A percentile compares a stretch with the other conserved stretches of the same genome.
phyloP scores from a whole-genome alignment of 2,329 filamentous ascomycete species.

The Aspergillus jensenii region DNA sequence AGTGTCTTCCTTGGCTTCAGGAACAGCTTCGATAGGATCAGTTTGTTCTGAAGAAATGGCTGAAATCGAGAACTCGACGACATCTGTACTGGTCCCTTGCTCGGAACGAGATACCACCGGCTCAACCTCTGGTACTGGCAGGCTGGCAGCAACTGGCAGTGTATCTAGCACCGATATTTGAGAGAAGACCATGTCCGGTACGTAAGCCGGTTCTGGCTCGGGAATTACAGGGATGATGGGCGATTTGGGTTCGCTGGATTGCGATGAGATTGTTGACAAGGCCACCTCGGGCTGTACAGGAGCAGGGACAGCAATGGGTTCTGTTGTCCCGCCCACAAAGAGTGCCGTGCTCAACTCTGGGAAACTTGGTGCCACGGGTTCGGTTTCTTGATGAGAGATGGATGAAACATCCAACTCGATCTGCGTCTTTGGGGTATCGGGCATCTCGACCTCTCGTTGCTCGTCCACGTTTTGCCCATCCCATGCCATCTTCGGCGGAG shows the following conservation, averaged over 20 bases:
- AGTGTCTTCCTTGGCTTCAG: conserved; percentile 17
- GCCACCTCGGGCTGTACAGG: conserved; percentile 23
- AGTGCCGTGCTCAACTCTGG: conserved; percentile 37
- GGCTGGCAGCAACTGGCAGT: conserved; percentile 22
- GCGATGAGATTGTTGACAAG: conserved; percentile 36
- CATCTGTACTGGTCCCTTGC: conserved; percentile 17
- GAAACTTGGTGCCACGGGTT: conserved; percentile 43
- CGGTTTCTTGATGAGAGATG: conserved; percentile 35
- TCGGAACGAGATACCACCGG: conserved; percentile 18
- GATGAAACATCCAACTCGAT: conserved; percentile 32
- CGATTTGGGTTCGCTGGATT: conserved; percentile 22
- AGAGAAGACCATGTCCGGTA: conserved; percentile 22
- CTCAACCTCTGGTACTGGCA: conserved; percentile 17
- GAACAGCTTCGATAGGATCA: conserved; percentile 23
- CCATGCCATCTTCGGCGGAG: conserved; percentile 43
- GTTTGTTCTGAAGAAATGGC: conserved; percentile 29
- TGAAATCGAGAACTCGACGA: conserved; percentile 27
- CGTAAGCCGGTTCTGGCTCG: conserved; percentile 22
- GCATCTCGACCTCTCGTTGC: conserved; percentile 15
- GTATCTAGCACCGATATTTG: conserved; percentile 19
- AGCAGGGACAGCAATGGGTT: conserved; percentile 24
- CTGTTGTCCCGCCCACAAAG: conserved; percentile 29
- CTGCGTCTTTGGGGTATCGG: conserved; percentile 14
- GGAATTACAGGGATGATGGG: conserved; percentile 24
- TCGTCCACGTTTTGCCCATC: conserved; percentile 29